These are phyloP conservation scores for Penicillium concentricum DNA, from an alignment of 2,329 filamentous ascomycete species.

Conservation along the genomic window DNA sequence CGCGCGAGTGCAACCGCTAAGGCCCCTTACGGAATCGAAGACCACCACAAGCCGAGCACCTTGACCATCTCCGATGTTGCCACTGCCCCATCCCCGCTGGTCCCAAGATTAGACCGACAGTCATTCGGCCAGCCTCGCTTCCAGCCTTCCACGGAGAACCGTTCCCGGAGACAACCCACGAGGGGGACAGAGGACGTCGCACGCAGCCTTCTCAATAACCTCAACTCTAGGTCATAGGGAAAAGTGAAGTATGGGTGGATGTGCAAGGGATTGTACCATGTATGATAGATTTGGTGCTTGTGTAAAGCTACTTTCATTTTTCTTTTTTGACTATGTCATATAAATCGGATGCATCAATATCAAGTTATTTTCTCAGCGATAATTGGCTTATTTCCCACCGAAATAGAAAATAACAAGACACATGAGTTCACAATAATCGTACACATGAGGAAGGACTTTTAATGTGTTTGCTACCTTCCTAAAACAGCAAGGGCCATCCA, in stretches of 20 bases:
- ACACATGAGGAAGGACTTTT: background rate
- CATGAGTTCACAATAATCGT: background rate
- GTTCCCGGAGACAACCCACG: slow-evolving; percentile 10
- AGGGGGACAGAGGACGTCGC: slow-evolving; percentile 31
- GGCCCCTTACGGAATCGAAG: slow-evolving; percentile 38
- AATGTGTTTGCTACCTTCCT: background rate
- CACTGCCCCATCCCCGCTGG: slow-evolving; percentile 23
- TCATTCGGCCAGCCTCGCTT: slow-evolving; percentile 18
- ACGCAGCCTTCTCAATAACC: slow-evolving; percentile 31
- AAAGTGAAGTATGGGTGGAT: slow-evolving; percentile 3
- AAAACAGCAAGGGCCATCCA: background rate
- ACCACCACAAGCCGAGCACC: slow-evolving; percentile 31
- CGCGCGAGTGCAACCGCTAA: slow-evolving; percentile 35
- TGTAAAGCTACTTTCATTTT: slow-evolving; percentile 30
- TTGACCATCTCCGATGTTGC: slow-evolving; percentile 30
- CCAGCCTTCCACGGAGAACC: slow-evolving; percentile 8
- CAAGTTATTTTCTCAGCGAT: slow-evolving; percentile 5
- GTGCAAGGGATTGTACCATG: slow-evolving; percentile 32
- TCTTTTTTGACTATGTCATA: slow-evolving; percentile 22
- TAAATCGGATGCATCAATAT: slow-evolving; percentile 25
- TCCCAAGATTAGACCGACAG: slow-evolving; percentile 33
- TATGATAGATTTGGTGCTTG: slow-evolving; percentile 29
- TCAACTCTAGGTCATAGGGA: slow-evolving; percentile 21
- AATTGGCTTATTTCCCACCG: background rate
- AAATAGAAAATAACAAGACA: background rate